These are phyloP conservation scores for Zostera marina DNA, from an alignment of 116 monocot genomes.

Conservation along the genomic window DNA sequence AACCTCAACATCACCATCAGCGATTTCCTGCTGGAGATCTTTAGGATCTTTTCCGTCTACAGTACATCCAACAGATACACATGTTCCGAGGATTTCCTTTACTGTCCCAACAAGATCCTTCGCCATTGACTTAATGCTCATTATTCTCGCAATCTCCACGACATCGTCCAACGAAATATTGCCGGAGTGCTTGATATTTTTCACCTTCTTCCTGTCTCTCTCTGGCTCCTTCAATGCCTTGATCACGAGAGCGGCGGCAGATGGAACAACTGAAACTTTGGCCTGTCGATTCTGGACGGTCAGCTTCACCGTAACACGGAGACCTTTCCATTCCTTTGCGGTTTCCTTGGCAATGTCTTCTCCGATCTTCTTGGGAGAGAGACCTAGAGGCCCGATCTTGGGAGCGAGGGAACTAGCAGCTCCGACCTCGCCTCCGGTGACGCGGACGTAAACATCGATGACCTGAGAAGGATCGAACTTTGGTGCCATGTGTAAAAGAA, in stretches of 20 bases:
- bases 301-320: constrained; percentile 67
- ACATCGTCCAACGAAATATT: constrained; percentile 65
- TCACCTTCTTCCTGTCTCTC: constrained; percentile 61
- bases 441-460: constrained; percentile 60
- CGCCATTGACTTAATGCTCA: constrained; percentile 46
- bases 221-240: constrained; percentile 66
- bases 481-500: constrained; percentile 26
- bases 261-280: constrained; percentile 53
- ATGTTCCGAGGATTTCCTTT: constrained; percentile 65
- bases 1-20: constrained; percentile 33
- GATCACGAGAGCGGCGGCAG: constrained; percentile 60
- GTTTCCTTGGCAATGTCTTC: constrained; percentile 83
- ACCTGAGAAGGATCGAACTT: constrained; percentile 61
- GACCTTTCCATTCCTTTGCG: constrained; percentile 71
- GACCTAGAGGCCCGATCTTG: constrained; percentile 60
- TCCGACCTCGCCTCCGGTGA: constrained; percentile 70
- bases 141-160: constrained; percentile 49
- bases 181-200: constrained; percentile 66
- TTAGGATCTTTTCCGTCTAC: constrained; percentile 72
- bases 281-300: constrained; percentile 69
- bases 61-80: constrained; percentile 56
- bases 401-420: constrained; percentile 66
- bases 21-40: constrained; percentile 43
- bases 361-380: constrained; percentile 68
- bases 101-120: constrained; percentile 44